phyloP scores from a whole-genome alignment of 1,284 basidiomycete species.

The Takashimella tepidaria region DNA sequence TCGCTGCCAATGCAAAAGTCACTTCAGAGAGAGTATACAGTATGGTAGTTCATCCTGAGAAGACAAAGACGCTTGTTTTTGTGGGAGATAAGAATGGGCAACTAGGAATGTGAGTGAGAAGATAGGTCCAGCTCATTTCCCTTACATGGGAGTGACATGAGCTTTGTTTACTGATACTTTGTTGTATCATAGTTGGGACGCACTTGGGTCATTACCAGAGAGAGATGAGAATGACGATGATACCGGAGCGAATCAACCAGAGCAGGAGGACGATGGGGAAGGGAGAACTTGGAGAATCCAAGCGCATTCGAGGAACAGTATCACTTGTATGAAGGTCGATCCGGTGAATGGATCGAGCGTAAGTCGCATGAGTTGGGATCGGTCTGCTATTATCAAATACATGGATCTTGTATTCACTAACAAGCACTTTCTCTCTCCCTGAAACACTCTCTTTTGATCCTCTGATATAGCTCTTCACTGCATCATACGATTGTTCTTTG shows the following conservation, averaged over 20 bases:
- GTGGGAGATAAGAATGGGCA: slow-evolving; percentile 50
- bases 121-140: no score
- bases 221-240: no score
- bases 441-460: no score
- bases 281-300: slow-evolving; percentile 47
- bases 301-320: slow-evolving; percentile 44
- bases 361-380: slow-evolving; percentile 18
- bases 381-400: background rate
- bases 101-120: slow-evolving; percentile 45
- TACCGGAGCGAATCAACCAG: slow-evolving; percentile 23
- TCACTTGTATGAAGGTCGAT: slow-evolving; percentile 47
- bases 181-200: slow-evolving; percentile 35
- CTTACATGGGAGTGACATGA: no score
- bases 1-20: slow-evolving; percentile 44
- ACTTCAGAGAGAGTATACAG: slow-evolving; percentile 49
- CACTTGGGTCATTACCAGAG: slow-evolving; percentile 26
- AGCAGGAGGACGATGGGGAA: slow-evolving; percentile 19
- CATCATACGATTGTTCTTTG: slow-evolving; percentile 50
- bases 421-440: no score
- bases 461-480: slow-evolving; percentile 44
- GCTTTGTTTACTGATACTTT: no score
- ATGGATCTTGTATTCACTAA: background rate
- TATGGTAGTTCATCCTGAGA: slow-evolving; percentile 49
- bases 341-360: slow-evolving; percentile 42
- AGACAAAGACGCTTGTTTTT: slow-evolving; percentile 47